phyloP scores from a whole-genome alignment of 345 rosid species.

The Eucalyptus sideroxylon region DNA sequence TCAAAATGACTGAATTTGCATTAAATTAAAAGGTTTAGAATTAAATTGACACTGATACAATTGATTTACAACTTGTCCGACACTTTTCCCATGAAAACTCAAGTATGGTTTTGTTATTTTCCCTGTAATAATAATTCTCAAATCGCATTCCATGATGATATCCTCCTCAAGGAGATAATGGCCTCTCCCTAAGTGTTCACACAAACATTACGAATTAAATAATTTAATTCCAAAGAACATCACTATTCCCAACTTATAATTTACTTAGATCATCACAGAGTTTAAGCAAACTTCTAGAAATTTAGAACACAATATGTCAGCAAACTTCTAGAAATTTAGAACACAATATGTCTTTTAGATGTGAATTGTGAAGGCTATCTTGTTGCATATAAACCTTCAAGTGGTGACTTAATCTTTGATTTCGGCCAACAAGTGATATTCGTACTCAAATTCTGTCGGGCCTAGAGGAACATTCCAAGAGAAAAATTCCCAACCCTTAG shows the following conservation, averaged over 20 bases:
- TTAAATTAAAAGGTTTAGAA: too few species aligned
- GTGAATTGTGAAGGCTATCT: not conserved
- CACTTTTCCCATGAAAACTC: not conserved
- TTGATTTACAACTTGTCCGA: rapidly evolving
- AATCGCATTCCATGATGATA: not conserved
- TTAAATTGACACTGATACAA: too few species aligned
- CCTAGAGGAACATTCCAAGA: not conserved
- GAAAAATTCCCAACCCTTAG: not conserved
- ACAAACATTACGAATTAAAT: not conserved
- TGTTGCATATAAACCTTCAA: not conserved
- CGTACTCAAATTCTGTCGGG: not conserved
- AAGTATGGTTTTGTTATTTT: not conserved
- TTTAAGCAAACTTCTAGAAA: not conserved
- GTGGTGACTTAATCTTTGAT: not conserved
- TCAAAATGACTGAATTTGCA: too few species aligned
- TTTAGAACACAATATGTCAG: not conserved
- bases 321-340: not conserved
- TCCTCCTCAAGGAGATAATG: not conserved
- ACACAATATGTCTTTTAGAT: not conserved
- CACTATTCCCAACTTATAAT: not conserved
- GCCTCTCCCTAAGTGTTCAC: not conserved
- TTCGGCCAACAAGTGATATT: not conserved
- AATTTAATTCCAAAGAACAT: not conserved
- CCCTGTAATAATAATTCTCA: not conserved
- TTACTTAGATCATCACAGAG: not conserved